phyloP scores from a whole-genome alignment of 192 early-diverging fungal genomes.

The Funneliformis geosporum region DNA sequence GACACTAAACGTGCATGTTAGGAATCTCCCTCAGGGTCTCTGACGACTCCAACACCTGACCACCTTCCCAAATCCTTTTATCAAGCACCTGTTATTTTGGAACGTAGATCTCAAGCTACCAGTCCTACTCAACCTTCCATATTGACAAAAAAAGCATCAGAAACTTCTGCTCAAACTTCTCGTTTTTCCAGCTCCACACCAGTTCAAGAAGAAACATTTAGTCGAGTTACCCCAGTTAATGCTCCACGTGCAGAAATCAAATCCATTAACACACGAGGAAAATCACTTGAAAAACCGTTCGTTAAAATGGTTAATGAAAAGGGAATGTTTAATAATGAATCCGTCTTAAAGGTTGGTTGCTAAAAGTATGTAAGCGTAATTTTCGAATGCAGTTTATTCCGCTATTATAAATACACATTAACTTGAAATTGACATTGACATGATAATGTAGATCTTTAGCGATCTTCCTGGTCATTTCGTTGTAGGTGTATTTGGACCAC shows the following conservation, averaged over 20 bases:
- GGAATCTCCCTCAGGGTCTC: slow-evolving; percentile 7
- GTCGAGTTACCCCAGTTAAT: not conserved
- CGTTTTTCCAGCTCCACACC: not conserved
- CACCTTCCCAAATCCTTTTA: slow-evolving; percentile 28
- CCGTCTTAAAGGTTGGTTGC: slow-evolving; percentile 7
- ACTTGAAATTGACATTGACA: not conserved
- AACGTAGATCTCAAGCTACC: slow-evolving; percentile 10
- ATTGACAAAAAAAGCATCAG: not conserved
- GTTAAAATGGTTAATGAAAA: slow-evolving; percentile 31
- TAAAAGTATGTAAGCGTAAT: not conserved
- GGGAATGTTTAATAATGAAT: slow-evolving; percentile 28
- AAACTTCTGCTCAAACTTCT: not conserved
- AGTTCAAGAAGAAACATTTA: not conserved
- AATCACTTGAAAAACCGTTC: slow-evolving; percentile 26
- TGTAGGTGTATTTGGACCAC: slow-evolving; percentile 61
- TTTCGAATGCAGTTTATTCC: not conserved
- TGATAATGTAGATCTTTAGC: slow-evolving; percentile 35
- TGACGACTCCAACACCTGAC: slow-evolving; percentile 29
- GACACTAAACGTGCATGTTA: not conserved
- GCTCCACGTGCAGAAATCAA: slow-evolving; percentile 15
- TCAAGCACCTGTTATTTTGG: slow-evolving; percentile 31
- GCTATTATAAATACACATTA: not conserved
- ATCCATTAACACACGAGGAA: not conserved
- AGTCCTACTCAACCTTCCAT: not conserved
- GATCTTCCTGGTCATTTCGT: slow-evolving; percentile 67